phyloP scores from a whole-genome alignment of 2,329 filamentous ascomycete species.

The Xylariaceae sp. region DNA sequence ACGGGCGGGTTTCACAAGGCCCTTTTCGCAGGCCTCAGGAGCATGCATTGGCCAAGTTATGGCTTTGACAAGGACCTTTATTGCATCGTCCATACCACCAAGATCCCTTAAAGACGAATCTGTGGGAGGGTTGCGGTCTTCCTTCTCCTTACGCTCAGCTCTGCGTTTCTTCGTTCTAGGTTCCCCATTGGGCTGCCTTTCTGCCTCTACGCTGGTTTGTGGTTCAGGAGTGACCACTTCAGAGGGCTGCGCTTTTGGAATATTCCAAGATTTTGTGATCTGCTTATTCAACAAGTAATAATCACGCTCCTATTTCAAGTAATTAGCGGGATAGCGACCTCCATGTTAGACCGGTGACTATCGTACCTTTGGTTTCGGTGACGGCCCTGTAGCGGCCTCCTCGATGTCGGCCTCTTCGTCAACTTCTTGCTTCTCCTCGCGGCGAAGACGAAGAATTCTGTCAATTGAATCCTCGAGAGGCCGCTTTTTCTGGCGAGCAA shows the following conservation, averaged over 20 bases:
- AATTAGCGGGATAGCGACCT: conserved; percentile 2
- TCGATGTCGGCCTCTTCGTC: conserved; percentile 32
- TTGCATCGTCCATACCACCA: conserved; percentile 70
- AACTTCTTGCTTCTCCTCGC: conserved; percentile 57
- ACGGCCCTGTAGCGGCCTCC: conserved; percentile 23
- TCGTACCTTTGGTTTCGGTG: conserved; percentile 29
- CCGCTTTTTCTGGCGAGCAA: conserved; percentile 78
- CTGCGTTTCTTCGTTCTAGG: conserved; percentile 63
- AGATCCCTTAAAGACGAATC: conserved; percentile 67
- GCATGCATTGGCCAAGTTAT: conserved; percentile 69
- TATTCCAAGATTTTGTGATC: conserved; percentile 40
- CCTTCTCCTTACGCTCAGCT: conserved; percentile 42
- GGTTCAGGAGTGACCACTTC: conserved; percentile 22
- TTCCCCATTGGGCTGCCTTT: conserved; percentile 61
- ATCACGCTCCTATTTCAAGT: conserved; percentile 27
- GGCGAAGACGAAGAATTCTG: conserved; percentile 69
- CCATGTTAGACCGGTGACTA: not conserved
- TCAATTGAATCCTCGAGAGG: conserved; percentile 82
- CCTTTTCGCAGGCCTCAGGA: conserved; percentile 60
- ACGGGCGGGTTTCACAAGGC: conserved; percentile 65
- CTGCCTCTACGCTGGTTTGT: conserved; percentile 32
- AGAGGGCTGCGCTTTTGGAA: conserved; percentile 27
- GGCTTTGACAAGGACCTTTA: conserved; percentile 64
- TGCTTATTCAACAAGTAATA: conserved; percentile 40
- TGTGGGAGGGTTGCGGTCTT: conserved; percentile 61